Conservation (phyloP, 2,329 filamentous ascomycete species). For the Ophiostoma piceae region DNA sequence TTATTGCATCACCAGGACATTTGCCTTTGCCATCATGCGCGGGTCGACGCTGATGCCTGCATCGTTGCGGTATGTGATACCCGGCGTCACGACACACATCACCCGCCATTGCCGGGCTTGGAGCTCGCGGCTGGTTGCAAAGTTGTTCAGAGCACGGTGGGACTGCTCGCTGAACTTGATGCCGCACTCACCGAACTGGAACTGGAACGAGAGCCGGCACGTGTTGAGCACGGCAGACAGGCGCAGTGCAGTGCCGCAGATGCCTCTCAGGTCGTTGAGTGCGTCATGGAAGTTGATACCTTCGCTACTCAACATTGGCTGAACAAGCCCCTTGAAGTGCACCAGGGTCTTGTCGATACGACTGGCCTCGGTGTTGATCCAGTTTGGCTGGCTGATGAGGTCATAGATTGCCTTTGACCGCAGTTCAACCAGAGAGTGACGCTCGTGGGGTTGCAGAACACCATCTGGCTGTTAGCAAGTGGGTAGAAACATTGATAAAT, state of each 20-base stretch:
- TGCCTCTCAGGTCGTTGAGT: conserved; percentile 40
- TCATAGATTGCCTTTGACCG: conserved; percentile 35
- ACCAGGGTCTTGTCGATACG: conserved; percentile 29
- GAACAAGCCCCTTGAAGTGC: conserved; percentile 36
- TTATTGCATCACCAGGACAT: conserved; percentile 45
- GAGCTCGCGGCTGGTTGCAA: conserved; percentile 34
- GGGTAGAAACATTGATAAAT: not conserved
- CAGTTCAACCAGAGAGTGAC: conserved; percentile 37
- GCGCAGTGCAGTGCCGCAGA: conserved; percentile 42
- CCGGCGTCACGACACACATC: conserved; percentile 50
- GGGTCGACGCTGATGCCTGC: conserved; percentile 42
- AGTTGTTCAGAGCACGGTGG: conserved; percentile 44
- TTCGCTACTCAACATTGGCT: conserved; percentile 43
- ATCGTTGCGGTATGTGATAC: conserved; percentile 51
- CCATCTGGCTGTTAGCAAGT: conserved; percentile 16
- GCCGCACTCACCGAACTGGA: conserved; percentile 46
- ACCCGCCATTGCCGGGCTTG: conserved; percentile 49
- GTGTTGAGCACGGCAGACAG: conserved; percentile 46
- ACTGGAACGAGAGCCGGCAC: conserved; percentile 34
- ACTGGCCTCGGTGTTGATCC: conserved; percentile 28
- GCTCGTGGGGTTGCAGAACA: conserved; percentile 29
- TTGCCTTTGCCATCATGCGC: conserved; percentile 42
- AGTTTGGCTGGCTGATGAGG: conserved; percentile 34
- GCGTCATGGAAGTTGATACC: conserved; percentile 36
- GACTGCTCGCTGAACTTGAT: conserved; percentile 45